phyloP scores from a whole-genome alignment of 345 rosid species.

The Psidium guajava region DNA sequence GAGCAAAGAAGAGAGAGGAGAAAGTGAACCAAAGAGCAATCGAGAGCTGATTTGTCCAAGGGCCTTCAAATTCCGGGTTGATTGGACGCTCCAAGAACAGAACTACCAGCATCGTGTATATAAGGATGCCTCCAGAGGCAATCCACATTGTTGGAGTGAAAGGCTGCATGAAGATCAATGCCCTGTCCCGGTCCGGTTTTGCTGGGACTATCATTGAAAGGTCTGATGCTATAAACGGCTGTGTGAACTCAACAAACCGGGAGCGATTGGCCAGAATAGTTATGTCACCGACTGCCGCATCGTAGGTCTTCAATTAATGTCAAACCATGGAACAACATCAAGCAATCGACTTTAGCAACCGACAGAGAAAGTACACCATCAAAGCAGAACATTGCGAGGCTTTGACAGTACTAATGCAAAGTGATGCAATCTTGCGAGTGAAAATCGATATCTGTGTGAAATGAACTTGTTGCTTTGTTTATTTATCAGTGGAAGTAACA shows the following conservation, averaged over 20 bases:
- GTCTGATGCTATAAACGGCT: slow-evolving; percentile 39
- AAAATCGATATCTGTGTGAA: background rate
- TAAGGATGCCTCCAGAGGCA: slow-evolving; percentile 21
- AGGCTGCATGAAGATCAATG: slow-evolving; percentile 40
- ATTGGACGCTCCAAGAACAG: slow-evolving; percentile 33
- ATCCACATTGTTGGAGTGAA: slow-evolving; percentile 40
- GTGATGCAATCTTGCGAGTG: background rate
- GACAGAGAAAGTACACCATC: background rate
- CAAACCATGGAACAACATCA: background rate
- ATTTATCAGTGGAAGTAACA: background rate
- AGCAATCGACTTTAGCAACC: background rate
- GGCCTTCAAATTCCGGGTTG: slow-evolving; percentile 29
- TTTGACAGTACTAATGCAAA: background rate
- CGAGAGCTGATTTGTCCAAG: slow-evolving; percentile 19
- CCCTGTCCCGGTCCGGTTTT: background rate
- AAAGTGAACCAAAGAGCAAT: slow-evolving; percentile 37
- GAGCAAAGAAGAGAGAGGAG: slow-evolving; percentile 46
- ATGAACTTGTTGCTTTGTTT: background rate
- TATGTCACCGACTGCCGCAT: slow-evolving; percentile 35
- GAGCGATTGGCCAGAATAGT: slow-evolving; percentile 32
- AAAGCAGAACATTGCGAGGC: background rate
- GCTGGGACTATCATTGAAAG: slow-evolving; percentile 38
- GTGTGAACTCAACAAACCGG: slow-evolving; percentile 32
- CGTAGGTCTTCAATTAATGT: slow-evolving; percentile 19
- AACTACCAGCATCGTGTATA: slow-evolving; percentile 34